Evolutionary conservation across 306 rosid genomes (phyloP).

Genomic region (Vigna angularis): DNA sequence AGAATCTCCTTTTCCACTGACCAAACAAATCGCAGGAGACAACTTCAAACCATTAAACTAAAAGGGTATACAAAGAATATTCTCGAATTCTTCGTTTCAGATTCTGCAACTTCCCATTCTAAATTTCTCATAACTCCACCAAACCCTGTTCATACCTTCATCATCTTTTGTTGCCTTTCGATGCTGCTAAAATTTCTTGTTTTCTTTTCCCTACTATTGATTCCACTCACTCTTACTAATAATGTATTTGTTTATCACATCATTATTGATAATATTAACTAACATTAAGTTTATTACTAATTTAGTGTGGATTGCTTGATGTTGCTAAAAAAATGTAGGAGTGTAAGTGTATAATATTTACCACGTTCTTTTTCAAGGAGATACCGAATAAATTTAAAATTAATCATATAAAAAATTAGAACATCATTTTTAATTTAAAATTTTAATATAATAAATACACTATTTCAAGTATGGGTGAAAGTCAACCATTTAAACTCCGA

Average conservation of each 20-base stretch:
- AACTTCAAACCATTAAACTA: slow-evolving; percentile 31
- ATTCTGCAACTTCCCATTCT: neutral
- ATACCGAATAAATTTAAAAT: too few relatives aligned
- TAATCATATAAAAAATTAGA: too few relatives aligned
- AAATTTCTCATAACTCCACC: neutral
- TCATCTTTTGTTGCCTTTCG: slow-evolving; percentile 41
- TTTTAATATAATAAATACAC: too few relatives aligned
- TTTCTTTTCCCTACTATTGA: neutral
- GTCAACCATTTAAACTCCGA: too few relatives aligned
- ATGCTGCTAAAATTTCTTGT: neutral
- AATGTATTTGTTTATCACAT: neutral
- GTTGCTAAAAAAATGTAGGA: neutral
- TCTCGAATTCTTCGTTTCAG: slow-evolving; percentile 20
- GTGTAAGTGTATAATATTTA: neutral
- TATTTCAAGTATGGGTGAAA: too few relatives aligned
- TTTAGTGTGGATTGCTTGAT: neutral
- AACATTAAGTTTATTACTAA: neutral
- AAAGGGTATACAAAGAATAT: slow-evolving; percentile 37
- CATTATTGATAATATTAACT: neutral
- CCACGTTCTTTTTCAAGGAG: too few relatives aligned
- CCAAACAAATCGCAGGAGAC: slow-evolving; percentile 41
- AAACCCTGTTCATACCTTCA: slow-evolving; percentile 31
- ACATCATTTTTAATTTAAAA: too few relatives aligned
- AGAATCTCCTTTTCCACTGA: slow-evolving; percentile 6
- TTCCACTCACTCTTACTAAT: slow-evolving; percentile 29